These are phyloP conservation scores for Talaromyces pinophilus DNA, from an alignment of 2,329 filamentous ascomycete genomes.

Conservation along the genomic window DNA sequence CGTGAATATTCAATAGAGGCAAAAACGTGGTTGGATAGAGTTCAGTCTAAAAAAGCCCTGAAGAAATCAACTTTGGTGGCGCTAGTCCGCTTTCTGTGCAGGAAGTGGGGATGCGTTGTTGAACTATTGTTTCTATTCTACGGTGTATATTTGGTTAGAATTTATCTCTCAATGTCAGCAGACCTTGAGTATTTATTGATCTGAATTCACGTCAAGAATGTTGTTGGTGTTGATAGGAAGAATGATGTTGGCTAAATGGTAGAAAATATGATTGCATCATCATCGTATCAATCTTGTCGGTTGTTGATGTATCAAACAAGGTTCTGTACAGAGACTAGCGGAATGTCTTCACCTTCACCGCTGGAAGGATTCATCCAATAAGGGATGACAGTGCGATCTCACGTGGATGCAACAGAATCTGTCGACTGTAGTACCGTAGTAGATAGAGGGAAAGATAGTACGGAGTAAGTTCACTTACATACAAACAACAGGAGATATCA, in stretches of 20 bases:
- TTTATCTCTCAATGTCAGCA: neutral
- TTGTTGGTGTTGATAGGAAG: too few species aligned
- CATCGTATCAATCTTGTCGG: neutral
- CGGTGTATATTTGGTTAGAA: neutral
- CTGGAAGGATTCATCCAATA: neutral
- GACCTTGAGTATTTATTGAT: neutral
- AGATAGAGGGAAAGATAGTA: neutral
- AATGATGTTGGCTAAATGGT: neutral
- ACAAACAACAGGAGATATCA: neutral
- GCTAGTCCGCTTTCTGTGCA: neutral
- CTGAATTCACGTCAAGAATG: neutral
- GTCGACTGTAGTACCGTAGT: neutral
- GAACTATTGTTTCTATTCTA: slow-evolving; percentile 1
- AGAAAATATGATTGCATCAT: neutral
- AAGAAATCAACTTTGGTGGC: slow-evolving; percentile 6
- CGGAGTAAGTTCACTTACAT: neutral
- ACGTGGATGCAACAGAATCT: neutral
- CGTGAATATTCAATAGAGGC: slow-evolving; percentile 6
- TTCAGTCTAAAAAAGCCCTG: neutral
- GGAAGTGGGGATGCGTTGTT: neutral
- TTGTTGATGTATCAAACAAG: neutral
- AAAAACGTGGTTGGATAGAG: slow-evolving; percentile 18
- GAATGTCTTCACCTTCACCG: neutral
- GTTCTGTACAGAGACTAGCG: neutral
- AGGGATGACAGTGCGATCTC: neutral